These are phyloP conservation scores for Wickerhamomyces bovis DNA, from an alignment of 805 yeast species.

Conservation along the genomic window DNA sequence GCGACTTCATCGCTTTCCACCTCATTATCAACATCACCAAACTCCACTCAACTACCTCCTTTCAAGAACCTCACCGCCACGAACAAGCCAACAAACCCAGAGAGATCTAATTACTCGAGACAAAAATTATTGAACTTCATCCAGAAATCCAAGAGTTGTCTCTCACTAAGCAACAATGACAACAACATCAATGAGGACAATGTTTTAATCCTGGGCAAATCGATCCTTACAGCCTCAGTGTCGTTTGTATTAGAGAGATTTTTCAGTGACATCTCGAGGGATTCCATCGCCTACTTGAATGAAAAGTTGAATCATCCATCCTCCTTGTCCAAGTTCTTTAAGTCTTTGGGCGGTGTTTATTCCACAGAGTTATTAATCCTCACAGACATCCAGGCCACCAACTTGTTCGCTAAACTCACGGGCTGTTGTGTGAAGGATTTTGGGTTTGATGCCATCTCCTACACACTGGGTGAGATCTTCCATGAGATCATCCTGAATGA, in stretches of 20 bases:
- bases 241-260: constrained; percentile 60
- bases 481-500: constrained; percentile 54
- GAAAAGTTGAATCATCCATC: constrained; percentile 38
- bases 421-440: constrained; percentile 75
- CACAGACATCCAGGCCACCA: constrained; percentile 46
- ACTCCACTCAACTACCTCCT: constrained; percentile 3
- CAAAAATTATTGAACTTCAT: constrained; percentile 40
- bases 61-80: not conserved
- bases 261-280: constrained; percentile 45
- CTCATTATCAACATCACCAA: constrained; percentile 3
- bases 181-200: constrained; percentile 32
- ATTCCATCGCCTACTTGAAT: constrained; percentile 48
- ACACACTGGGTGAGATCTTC: constrained; percentile 62
- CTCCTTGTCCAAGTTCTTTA: constrained; percentile 27
- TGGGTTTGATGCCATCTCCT: constrained; percentile 68
- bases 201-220: constrained; percentile 51
- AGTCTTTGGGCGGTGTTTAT: constrained; percentile 33
- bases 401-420: constrained; percentile 49
- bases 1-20: constrained; percentile 1
- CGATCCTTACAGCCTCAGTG: constrained; percentile 47
- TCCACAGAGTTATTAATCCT: constrained; percentile 25
- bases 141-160: constrained; percentile 59
- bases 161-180: constrained; percentile 34
- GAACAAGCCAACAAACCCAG: not conserved
- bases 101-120: constrained; percentile 9